Evolutionary conservation across 371 early-diverging fungal species (phyloP).

Genomic region (Haplosporangium sp.): DNA sequence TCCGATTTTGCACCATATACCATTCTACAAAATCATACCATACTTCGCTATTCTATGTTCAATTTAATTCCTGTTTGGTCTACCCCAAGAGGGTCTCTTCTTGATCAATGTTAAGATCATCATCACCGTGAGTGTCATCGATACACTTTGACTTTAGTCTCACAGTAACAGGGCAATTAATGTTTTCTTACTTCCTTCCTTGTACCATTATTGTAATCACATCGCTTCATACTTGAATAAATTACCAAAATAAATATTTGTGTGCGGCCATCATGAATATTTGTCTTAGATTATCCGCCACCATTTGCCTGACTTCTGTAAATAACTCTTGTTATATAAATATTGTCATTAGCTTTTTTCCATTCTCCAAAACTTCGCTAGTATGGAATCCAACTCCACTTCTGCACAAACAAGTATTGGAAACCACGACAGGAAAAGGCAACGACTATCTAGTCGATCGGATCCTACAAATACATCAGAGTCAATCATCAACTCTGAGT

Average conservation of each 20-base stretch:
- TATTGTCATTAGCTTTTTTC: not conserved
- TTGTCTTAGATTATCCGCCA: not conserved
- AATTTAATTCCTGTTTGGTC: not conserved
- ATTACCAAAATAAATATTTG: not conserved
- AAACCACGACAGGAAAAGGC: not conserved
- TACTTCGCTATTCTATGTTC: not conserved
- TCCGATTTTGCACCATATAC: constrained; percentile 9
- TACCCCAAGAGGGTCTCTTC: not conserved
- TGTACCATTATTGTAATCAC: not conserved
- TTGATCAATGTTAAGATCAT: not conserved
- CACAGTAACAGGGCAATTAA: not conserved
- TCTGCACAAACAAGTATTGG: not conserved
- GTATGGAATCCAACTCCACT: not conserved
- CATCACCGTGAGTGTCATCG: not conserved
- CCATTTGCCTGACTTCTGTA: not conserved
- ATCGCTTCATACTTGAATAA: not conserved
- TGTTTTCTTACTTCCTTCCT: not conserved
- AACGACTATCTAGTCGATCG: not conserved
- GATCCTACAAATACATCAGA: not conserved
- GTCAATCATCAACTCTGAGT: not conserved
- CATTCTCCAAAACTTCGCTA: not conserved
- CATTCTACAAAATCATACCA: constrained; percentile 1
- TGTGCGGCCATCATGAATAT: not conserved
- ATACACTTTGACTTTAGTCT: not conserved
- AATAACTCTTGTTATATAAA: too few relatives aligned